Evolutionary conservation across 345 rosid genomes (phyloP).

Genomic region (Corchorus olitorius): DNA sequence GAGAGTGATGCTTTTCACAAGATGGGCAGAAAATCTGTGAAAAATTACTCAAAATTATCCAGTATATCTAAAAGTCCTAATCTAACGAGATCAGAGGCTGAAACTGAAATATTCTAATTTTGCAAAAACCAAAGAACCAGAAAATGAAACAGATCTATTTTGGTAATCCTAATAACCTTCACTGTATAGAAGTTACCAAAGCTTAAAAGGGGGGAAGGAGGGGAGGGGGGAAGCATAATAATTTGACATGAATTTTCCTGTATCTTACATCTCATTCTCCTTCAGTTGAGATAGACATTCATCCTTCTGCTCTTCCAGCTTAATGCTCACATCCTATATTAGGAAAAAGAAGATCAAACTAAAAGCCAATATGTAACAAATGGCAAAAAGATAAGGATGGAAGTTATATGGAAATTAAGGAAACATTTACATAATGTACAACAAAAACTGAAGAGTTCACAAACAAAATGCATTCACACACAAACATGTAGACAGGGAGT

Average conservation of each 20-base stretch:
- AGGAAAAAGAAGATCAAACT: conserved; percentile 21
- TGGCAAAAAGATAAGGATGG: not conserved
- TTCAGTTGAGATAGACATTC: conserved; percentile 79
- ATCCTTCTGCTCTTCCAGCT: conserved; percentile 88
- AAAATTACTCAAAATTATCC: not conserved
- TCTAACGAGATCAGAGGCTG: not conserved
- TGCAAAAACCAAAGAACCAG: not conserved
- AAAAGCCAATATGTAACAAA: not conserved
- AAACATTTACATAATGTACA: not conserved
- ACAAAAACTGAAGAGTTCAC: not conserved
- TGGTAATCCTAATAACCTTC: not conserved
- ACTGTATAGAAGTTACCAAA: not conserved
- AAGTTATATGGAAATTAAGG: not conserved
- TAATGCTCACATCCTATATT: conserved; percentile 79
- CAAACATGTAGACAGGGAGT: not conserved
- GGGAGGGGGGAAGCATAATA: not conserved
- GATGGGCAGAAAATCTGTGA: not conserved
- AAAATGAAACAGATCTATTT: not conserved
- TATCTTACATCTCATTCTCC: conserved; percentile 91
- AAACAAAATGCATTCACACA: not conserved
- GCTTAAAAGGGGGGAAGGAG: not conserved
- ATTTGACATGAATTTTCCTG: conserved; percentile 6
- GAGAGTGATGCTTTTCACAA: not conserved
- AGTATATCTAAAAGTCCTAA: not conserved
- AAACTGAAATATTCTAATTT: not conserved